A percentile compares a stretch with the other conserved stretches of the same genome.
Evolutionary conservation across 2,329 filamentous ascomycete genomes (phyloP).

Genomic region (Coniella lustricola): DNA sequence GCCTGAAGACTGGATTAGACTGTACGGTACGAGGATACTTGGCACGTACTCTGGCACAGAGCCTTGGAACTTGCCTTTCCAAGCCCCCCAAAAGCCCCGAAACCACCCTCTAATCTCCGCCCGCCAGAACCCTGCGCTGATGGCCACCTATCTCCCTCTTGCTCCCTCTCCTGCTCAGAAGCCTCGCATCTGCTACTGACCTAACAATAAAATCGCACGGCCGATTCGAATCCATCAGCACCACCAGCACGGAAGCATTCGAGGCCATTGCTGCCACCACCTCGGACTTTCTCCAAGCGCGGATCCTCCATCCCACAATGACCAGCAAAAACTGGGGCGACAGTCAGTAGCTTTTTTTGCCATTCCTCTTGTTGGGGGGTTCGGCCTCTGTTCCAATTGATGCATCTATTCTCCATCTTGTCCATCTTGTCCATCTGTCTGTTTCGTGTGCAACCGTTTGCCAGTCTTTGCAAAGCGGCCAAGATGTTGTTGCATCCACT

Average conservation of each 20-base stretch:
- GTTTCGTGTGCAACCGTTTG: not conserved
- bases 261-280: slow-evolving; percentile 13
- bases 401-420: not conserved
- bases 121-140: slow-evolving; percentile 7
- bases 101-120: slow-evolving; percentile 1
- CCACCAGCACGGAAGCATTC: slow-evolving; percentile 1
- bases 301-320: slow-evolving; percentile 6
- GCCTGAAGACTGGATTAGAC: no score
- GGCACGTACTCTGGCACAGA: not conserved
- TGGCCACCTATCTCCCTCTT: slow-evolving; percentile 15
- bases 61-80: no score
- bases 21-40: no score
- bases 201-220: slow-evolving; percentile 14
- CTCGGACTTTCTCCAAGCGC: not conserved
- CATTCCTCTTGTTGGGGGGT: not conserved
- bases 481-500: not conserved
- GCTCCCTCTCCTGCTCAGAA: slow-evolving; percentile 4
- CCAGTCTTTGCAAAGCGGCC: no score
- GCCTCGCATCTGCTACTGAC: slow-evolving; percentile 4
- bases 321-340: slow-evolving; percentile 17
- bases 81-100: no score
- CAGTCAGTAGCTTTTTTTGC: slow-evolving; percentile 11
- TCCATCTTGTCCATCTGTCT: slow-evolving; percentile 13
- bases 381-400: not conserved
- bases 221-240: slow-evolving; percentile 11